Evolutionary conservation across 2,329 filamentous ascomycete species (phyloP), one percentile per base, ranked within the genome.

Genomic region (Calonectria pseudoreteaudii): DNA sequence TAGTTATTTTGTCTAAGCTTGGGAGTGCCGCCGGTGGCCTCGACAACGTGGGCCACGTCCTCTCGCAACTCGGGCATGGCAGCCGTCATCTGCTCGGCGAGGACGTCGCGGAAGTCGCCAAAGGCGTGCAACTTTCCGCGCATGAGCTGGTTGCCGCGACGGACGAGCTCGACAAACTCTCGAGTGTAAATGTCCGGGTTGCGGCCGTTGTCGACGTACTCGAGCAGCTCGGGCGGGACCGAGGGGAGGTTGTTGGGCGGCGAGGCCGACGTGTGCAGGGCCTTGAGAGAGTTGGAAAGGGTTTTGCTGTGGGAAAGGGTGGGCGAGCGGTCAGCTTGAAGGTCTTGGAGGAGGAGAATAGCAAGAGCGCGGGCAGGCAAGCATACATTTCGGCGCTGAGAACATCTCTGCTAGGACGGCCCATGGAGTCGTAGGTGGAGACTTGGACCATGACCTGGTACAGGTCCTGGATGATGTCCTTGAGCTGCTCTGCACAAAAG

Each of bases 161-260:
- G 86, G 30, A 92, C 91, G 67, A 92, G 87, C 89, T 94, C 92
- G 80, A 94, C 92, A 80, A 94, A 94, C 86, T 94, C 92, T 80
- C 92, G 88, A 69, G 92, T 94, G 87, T 94, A 94, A 78, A 94
- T 94, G 84, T 94, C 92, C 3, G 92, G 92, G 86, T 94, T 94
- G 66, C 92, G 91, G 56, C 92, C 92, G 81, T 91, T 90, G 83
- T 94, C 92, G 79, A 94, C 92, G 85, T 94, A 94, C 80, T 91
- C 87, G 74, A 93, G 87, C 16, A 94, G 88, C 80, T 93, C 91
- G 66, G 89, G 89, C 3, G 92, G 92, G 28, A 93, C 87, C 38
- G 82, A 84, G 6, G 90, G 90, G 50, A 92, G 87, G 28, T 79
- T 75, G 76, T 82, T 74, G 16, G 85, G 85, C 30, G 84, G 83